These are phyloP conservation scores for Coprinellus micaceus DNA, from an alignment of 768 basidiomycete species.

Conservation along the genomic window DNA sequence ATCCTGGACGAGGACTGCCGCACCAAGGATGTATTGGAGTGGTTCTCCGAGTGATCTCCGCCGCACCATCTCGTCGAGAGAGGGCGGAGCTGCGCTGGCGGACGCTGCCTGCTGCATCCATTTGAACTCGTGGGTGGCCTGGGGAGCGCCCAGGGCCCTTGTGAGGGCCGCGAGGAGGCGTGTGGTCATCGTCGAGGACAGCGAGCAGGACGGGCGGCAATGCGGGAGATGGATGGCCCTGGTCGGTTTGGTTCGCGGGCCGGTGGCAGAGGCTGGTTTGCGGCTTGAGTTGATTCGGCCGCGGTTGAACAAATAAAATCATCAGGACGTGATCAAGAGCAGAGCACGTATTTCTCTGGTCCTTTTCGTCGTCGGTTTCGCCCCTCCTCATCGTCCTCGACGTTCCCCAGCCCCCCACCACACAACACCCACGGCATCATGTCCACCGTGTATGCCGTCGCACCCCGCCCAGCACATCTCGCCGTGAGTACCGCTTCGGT, in stretches of 20 bases:
- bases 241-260: slow-evolving; percentile 17
- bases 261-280: slow-evolving; percentile 4
- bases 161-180: slow-evolving; percentile 26
- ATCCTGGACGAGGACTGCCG: slow-evolving; percentile 15
- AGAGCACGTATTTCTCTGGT: slow-evolving; percentile 10
- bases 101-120: slow-evolving; percentile 38
- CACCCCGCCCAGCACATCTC: slow-evolving; percentile 32
- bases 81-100: slow-evolving; percentile 12
- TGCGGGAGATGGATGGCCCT: slow-evolving; percentile 12
- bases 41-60: slow-evolving; percentile 71
- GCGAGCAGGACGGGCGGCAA: slow-evolving; percentile 8
- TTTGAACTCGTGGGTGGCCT: slow-evolving; percentile 38
- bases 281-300: slow-evolving; percentile 9
- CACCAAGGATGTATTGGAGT: slow-evolving; percentile 88
- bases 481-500: too few species aligned
- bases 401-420: slow-evolving; percentile 19
- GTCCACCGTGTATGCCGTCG: slow-evolving; percentile 35
- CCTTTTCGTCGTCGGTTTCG: slow-evolving; percentile 16
- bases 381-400: slow-evolving; percentile 30
- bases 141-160: slow-evolving; percentile 29
- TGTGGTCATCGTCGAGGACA: slow-evolving; percentile 20
- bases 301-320: slow-evolving; percentile 24
- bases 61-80: slow-evolving; percentile 46
- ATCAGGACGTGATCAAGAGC: slow-evolving; percentile 19
- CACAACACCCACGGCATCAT: slow-evolving; percentile 23